A percentile compares a stretch with the other conserved stretches of the same genome.
Conservation (phyloP, 164 flowering plant species). For the Nelumbo lutea region DNA sequence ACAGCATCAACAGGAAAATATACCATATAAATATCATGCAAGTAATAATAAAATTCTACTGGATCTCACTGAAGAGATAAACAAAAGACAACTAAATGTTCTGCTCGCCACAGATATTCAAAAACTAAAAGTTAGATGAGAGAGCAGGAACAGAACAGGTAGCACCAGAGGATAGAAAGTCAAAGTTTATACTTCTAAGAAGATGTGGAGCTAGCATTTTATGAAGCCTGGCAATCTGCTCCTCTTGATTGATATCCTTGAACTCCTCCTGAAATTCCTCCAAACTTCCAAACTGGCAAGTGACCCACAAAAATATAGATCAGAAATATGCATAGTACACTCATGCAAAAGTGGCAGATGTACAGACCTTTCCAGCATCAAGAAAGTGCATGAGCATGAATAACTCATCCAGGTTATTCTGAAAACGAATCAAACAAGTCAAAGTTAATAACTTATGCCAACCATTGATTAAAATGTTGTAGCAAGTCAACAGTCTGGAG, state of each 20-base stretch:
- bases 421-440: slow-evolving; percentile 25
- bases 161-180: background rate
- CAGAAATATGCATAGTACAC: background rate
- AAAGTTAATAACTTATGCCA: background rate
- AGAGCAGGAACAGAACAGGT: slow-evolving; percentile 1
- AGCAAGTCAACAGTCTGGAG: background rate
- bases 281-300: slow-evolving; percentile 79
- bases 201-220: slow-evolving; percentile 98
- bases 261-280: slow-evolving; percentile 98
- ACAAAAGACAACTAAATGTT: too few species aligned
- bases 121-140: background rate
- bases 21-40: too few species aligned
- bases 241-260: slow-evolving; percentile 95
- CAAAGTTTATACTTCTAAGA: slow-evolving; percentile 64
- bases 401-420: slow-evolving; percentile 98
- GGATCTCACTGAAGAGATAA: too few species aligned
- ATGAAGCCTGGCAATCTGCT: slow-evolving; percentile 94
- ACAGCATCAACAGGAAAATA: too few species aligned
- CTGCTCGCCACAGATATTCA: too few species aligned
- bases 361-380: slow-evolving; percentile 96
- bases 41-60: too few species aligned
- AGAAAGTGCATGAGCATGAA: slow-evolving; percentile 99
- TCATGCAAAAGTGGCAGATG: background rate
- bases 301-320: slow-evolving; percentile 9
- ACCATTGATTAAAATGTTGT: background rate